A percentile compares a stretch with the other conserved stretches of the same genome.
Conservation (phyloP, 2,329 filamentous ascomycete genomes). For the Phyllosticta paracitricarpa region DNA sequence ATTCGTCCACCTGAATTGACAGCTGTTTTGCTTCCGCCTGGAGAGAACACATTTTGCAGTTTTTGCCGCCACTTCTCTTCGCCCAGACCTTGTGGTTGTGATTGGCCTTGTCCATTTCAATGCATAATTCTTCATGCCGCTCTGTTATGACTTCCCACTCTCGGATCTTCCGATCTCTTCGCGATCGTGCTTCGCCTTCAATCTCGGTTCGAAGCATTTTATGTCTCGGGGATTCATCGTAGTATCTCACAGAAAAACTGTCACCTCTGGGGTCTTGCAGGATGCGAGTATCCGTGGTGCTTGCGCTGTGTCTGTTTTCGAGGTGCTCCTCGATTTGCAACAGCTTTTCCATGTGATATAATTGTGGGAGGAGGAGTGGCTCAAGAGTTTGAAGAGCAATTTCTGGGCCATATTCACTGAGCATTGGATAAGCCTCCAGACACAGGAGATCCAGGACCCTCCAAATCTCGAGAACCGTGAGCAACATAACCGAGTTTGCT, state of each 20-base stretch:
- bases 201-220: constrained; percentile 31
- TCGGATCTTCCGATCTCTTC: constrained; percentile 15
- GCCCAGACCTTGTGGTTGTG: too few species aligned
- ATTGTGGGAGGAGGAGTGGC: constrained; percentile 36
- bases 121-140: constrained; percentile 6
- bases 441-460: constrained; percentile 44
- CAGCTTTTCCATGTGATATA: constrained; percentile 38
- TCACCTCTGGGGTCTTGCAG: constrained; percentile 12
- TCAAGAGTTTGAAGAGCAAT: constrained; percentile 33
- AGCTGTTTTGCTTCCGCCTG: background rate
- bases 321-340: constrained; percentile 40
- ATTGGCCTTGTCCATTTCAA: background rate
- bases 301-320: constrained; percentile 17
- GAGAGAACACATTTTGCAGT: background rate
- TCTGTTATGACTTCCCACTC: constrained; percentile 15
- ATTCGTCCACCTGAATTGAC: constrained; percentile 44
- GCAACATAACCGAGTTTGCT: constrained; percentile 43
- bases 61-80: too few species aligned
- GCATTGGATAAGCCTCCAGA: constrained; percentile 26
- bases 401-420: constrained; percentile 39
- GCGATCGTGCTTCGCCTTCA: constrained; percentile 25
- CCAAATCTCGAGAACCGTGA: constrained; percentile 51
- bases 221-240: constrained; percentile 33
- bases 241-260: constrained; percentile 40
- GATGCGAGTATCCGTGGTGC: constrained; percentile 18